Conservation (phyloP, 176 grass and related monocot genomes). For the Poa annua region DNA sequence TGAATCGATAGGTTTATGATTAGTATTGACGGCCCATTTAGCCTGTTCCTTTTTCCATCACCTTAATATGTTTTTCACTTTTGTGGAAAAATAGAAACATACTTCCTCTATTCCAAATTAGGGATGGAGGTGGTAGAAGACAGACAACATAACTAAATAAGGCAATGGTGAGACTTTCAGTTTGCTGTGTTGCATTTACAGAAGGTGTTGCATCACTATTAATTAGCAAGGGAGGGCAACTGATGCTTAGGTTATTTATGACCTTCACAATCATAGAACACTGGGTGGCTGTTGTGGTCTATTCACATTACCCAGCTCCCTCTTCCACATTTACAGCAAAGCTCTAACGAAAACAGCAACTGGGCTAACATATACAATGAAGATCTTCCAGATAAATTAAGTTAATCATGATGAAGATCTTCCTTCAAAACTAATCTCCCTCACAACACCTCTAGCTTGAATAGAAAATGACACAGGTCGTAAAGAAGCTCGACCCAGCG, state of each 20-base stretch:
- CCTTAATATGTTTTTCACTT: constrained; percentile 1
- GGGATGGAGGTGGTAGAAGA: not conserved
- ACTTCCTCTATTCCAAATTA: too few species aligned
- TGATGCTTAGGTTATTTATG: constrained; percentile 33
- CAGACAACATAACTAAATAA: constrained; percentile 7
- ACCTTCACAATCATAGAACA: not conserved
- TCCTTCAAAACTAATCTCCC: not conserved
- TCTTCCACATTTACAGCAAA: not conserved
- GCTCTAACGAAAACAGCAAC: not conserved
- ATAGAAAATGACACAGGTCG: not conserved
- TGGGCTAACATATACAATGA: not conserved
- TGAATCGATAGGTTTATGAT: not conserved
- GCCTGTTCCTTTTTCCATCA: not conserved
- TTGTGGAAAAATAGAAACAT: not conserved
- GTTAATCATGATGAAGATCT: not conserved
- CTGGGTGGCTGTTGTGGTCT: not conserved
- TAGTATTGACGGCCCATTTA: not conserved
- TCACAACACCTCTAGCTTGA: not conserved
- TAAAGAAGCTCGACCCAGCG: not conserved
- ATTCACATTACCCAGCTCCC: constrained; percentile 8
- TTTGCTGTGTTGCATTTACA: constrained; percentile 15
- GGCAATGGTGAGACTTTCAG: constrained; percentile 9
- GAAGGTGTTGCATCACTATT: not conserved
- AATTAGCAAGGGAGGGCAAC: not conserved
- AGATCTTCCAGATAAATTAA: not conserved